These are phyloP conservation scores for Plantago ovata DNA, from an alignment of 257 asterid species.

Conservation along the genomic window DNA sequence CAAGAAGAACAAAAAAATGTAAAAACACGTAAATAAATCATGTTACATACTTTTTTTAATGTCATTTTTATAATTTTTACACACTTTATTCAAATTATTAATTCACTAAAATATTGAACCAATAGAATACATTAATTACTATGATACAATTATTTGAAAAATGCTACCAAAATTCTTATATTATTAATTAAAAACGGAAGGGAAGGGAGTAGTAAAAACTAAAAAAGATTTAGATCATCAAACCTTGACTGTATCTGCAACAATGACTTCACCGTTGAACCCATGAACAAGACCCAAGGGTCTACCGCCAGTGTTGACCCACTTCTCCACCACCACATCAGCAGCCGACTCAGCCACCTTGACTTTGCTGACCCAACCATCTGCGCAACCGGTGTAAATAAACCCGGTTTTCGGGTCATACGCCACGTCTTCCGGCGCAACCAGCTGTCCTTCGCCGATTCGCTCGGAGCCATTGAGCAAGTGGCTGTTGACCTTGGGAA, in stretches of 20 bases:
- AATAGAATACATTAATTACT: too few species aligned
- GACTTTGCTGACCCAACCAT: conserved; percentile 75
- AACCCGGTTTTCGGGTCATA: conserved; percentile 47
- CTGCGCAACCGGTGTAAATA: conserved; percentile 66
- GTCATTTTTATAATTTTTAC: too few species aligned
- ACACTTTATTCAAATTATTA: too few species aligned
- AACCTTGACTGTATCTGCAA: conserved; percentile 78
- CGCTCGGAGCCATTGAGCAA: conserved; percentile 56
- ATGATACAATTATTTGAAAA: too few species aligned
- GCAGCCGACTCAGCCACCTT: conserved; percentile 33
- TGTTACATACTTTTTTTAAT: too few species aligned
- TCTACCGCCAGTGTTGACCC: conserved; percentile 90
- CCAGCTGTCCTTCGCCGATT: conserved; percentile 56
- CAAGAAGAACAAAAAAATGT: too few species aligned
- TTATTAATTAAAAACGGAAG: too few species aligned
- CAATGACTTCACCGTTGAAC: conserved; percentile 55
- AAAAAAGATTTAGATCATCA: neutral
- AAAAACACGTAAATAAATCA: too few species aligned
- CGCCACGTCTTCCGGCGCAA: conserved; percentile 75
- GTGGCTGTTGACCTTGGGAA: conserved; percentile 38
- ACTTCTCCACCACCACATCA: conserved; percentile 53
- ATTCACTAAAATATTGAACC: too few species aligned
- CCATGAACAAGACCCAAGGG: conserved; percentile 77
- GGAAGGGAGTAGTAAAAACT: too few species aligned
- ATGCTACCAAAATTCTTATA: too few species aligned